These are phyloP conservation scores for Populus davidiana DNA, from an alignment of 345 rosid species.

Conservation along the genomic window DNA sequence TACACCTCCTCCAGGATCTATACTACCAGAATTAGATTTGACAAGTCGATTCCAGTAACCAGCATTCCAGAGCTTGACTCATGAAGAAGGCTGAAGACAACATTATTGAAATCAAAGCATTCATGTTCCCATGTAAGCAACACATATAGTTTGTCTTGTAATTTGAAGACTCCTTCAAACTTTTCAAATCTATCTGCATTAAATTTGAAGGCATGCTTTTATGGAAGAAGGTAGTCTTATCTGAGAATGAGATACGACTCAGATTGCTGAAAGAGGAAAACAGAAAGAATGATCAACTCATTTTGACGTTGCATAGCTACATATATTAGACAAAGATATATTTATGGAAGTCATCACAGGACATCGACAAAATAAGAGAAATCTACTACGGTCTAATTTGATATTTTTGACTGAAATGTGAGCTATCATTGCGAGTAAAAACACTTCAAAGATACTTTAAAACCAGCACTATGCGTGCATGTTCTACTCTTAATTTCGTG, in stretches of 20 bases:
- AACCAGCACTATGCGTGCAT: neutral
- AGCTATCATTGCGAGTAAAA: neutral
- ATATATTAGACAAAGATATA: neutral
- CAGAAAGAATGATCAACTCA: neutral
- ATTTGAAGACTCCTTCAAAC: neutral
- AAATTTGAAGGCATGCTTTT: neutral
- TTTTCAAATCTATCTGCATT: neutral
- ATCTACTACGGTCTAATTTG: neutral
- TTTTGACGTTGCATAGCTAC: neutral
- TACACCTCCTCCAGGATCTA: too few species aligned
- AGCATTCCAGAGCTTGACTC: neutral
- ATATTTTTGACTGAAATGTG: neutral
- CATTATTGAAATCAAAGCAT: neutral
- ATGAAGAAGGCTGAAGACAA: neutral
- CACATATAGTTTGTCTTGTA: neutral
- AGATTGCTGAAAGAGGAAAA: neutral
- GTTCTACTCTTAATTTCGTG: neutral
- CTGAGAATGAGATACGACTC: neutral
- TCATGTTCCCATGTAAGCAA: neutral
- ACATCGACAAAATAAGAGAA: neutral
- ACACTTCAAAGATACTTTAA: constrained; percentile 1
- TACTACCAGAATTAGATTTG: neutral
- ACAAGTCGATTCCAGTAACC: neutral
- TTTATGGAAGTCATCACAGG: neutral
- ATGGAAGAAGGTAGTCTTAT: neutral